These are phyloP conservation scores for Hygrophila difformis DNA, from an alignment of 257 asterid species.

Conservation along the genomic window DNA sequence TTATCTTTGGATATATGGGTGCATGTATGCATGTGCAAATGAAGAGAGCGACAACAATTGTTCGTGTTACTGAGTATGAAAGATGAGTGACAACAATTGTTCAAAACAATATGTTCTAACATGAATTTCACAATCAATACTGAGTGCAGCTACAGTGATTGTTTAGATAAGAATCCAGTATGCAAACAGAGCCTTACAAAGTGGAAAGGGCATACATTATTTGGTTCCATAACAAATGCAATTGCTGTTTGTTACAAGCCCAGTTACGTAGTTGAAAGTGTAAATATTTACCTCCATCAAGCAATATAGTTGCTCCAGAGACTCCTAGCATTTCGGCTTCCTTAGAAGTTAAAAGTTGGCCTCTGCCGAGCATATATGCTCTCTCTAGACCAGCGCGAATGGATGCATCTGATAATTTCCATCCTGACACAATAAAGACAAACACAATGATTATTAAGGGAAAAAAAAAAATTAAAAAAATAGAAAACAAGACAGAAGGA, in stretches of 20 bases:
- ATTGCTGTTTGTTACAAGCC: neutral
- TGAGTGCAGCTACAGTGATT: too few relatives aligned
- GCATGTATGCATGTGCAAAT: too few relatives aligned
- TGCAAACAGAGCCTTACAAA: neutral
- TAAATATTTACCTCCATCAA: slow-evolving; percentile 65
- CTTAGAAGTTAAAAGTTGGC: slow-evolving; percentile 57
- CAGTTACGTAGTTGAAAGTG: neutral
- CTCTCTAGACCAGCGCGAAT: slow-evolving; percentile 72
- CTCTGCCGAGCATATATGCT: slow-evolving; percentile 73
- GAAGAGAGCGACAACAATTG: too few relatives aligned
- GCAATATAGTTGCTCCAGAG: slow-evolving; percentile 52
- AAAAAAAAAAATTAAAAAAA: neutral
- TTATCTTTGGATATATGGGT: too few relatives aligned
- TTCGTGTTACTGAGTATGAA: too few relatives aligned
- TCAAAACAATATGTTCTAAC: too few relatives aligned
- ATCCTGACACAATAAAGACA: slow-evolving; percentile 41
- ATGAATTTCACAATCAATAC: too few relatives aligned
- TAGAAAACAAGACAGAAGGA: slow-evolving; percentile 7
- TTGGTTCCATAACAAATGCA: neutral
- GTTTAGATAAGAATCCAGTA: too few relatives aligned
- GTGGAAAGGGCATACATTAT: slow-evolving; percentile 1
- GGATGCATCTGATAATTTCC: slow-evolving; percentile 55
- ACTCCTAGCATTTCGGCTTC: slow-evolving; percentile 66
- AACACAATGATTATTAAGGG: too few relatives aligned
- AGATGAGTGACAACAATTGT: too few relatives aligned